Base-by-base conservation (phyloP, 225 moss, liverwort and hornwort genomes). In the Pseudisothecium myosuroides region DNA sequence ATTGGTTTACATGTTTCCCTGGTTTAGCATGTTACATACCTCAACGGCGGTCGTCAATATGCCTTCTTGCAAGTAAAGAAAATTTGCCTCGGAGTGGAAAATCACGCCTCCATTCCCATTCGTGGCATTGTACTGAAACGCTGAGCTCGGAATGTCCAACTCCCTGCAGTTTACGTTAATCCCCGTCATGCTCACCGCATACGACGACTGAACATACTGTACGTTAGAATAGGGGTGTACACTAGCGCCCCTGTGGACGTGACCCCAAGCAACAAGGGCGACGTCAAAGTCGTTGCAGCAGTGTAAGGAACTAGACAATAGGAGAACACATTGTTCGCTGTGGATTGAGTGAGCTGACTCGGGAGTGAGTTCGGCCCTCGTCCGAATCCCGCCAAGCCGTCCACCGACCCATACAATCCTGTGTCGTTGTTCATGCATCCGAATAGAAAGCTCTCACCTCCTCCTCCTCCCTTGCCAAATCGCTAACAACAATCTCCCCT, bases 401-500 rank as follows among this genome's bases (percentile, higher is more conserved):
- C 45, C 45, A 8, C 45, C 45, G 45, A 45, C 8, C 8, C 45
- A 45, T 6, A 8, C 45, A 8, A 45, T 8, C 6, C 45, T 6
- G 45, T 45, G 45, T 45, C 45, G 45, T 45, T 45, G 45, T 45
- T 45, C 45, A 45, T 45, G 45, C 45, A 45, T 8, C 45, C 45
- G 45, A 45, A 45, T 8, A 45, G 45, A 45, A 45, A 22, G 93
- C 96, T 64, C 88, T 75, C 83, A 94, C 90, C 80, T 96, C 94
- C 67, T 82, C 59, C 41, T 75, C 85, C 36, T 90, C 88, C 16
- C 88, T 88, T 9, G 86, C 87, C 58, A 54, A 64, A 15, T 94
- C 92, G 64, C 94, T 95, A 27, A 84, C 74, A 31, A 93, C 77
- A 17, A 94, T 71, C 37, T 94, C 90, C 9, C 96, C 96, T 37